These are phyloP conservation scores for Russula griseocarnosa DNA, from an alignment of 768 basidiomycete species.

Conservation along the genomic window DNA sequence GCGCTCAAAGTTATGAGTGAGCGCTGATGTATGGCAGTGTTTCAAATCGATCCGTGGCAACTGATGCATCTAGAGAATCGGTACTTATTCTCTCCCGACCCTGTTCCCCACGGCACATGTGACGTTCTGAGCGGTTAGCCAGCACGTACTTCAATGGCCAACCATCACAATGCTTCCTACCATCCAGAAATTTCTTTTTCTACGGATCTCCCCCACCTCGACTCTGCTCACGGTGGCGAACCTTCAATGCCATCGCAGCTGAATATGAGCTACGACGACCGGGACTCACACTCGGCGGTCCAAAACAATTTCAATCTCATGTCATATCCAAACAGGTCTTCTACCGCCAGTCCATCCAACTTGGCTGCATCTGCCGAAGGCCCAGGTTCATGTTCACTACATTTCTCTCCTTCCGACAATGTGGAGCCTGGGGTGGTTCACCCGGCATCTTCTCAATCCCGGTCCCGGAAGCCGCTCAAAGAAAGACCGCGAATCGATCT, in stretches of 20 bases:
- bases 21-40: no score
- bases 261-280: background rate
- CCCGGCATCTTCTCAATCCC: background rate
- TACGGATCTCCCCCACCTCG: background rate
- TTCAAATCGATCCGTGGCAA: no score
- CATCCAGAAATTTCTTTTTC: background rate
- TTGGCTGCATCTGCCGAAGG: slow-evolving; percentile 5
- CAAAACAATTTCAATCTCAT: background rate
- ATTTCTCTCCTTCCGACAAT: background rate
- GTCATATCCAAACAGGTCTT: slow-evolving; percentile 7
- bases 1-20: no score
- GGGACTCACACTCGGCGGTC: background rate
- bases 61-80: no score
- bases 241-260: background rate
- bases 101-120: no score
- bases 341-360: slow-evolving; percentile 2
- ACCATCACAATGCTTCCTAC: background rate
- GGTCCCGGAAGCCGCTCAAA: slow-evolving; percentile 6
- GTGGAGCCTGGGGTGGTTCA: background rate
- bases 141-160: slow-evolving; percentile 1
- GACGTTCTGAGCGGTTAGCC: no score
- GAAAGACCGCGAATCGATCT: slow-evolving; percentile 56
- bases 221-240: background rate
- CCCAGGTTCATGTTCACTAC: background rate
- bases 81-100: no score